Conservation (phyloP, 2,329 filamentous ascomycete species). For the Pseudogymnoascus pannorum region DNA sequence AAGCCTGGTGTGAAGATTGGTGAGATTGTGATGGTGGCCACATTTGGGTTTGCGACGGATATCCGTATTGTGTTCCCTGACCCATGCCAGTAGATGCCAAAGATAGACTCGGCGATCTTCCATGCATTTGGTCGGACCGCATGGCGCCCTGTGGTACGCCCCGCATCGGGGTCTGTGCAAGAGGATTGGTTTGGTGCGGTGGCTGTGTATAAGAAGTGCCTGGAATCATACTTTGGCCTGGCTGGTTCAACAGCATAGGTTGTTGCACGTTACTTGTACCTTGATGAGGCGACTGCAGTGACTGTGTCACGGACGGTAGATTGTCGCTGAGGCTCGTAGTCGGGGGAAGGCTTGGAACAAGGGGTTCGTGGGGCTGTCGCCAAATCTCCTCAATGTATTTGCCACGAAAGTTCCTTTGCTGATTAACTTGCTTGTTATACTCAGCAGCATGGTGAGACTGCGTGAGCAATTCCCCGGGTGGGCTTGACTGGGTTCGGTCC, state of each 20-base stretch:
- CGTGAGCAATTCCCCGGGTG: conserved; percentile 70
- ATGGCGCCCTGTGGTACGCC: conserved; percentile 54
- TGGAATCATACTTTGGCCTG: conserved; percentile 35
- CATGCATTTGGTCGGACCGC: conserved; percentile 55
- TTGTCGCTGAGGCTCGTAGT: conserved; percentile 34
- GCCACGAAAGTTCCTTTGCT: conserved; percentile 69
- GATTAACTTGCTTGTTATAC: conserved; percentile 77
- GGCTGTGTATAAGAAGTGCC: conserved; percentile 62
- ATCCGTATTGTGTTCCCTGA: conserved; percentile 49
- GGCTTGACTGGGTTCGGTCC: conserved; percentile 72
- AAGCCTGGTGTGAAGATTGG: conserved; percentile 52
- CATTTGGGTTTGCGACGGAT: conserved; percentile 53
- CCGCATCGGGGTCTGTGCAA: conserved; percentile 67
- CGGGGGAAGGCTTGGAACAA: conserved; percentile 39
- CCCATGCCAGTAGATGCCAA: conserved; percentile 47
- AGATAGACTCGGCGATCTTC: conserved; percentile 55
- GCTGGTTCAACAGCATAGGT: conserved; percentile 39
- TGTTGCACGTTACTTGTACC: conserved; percentile 48
- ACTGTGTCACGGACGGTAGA: conserved; percentile 44
- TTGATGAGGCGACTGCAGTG: conserved; percentile 52
- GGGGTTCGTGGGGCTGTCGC: conserved; percentile 74
- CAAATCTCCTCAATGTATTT: conserved; percentile 78
- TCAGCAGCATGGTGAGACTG: conserved; percentile 86
- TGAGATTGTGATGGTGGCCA: conserved; percentile 56
- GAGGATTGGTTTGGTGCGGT: conserved; percentile 62